phyloP scores from a whole-genome alignment of 768 basidiomycete species.

The Porphyrellus cyaneotinctus region DNA sequence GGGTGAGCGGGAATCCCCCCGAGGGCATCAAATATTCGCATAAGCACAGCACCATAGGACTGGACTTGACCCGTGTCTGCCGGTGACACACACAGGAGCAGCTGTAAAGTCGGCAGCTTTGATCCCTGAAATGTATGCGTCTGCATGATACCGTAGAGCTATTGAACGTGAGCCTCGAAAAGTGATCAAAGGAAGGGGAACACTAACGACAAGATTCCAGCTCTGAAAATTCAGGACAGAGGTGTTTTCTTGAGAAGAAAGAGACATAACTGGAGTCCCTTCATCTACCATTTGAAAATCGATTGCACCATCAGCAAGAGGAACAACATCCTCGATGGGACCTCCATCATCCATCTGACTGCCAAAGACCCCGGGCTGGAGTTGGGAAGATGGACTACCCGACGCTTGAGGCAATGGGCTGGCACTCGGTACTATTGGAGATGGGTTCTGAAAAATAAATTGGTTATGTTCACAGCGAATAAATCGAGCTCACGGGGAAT shows the following conservation, averaged over 20 bases:
- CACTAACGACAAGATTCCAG: conserved; percentile 54
- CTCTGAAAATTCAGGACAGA: conserved; percentile 41
- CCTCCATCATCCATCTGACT: conserved; percentile 12
- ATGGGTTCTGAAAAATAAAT: conserved; percentile 1
- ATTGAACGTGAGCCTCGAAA: conserved; percentile 2
- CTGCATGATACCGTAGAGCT: conserved; percentile 62
- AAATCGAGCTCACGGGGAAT: conserved; percentile 6
- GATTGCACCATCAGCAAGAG: conserved; percentile 18
- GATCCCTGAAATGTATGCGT: conserved; percentile 45
- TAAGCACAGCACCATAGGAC: conserved; percentile 41
- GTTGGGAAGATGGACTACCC: not conserved
- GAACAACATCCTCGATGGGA: conserved; percentile 9
- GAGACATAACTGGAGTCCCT: conserved; percentile 4
- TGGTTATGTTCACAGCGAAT: not conserved
- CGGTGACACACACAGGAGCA: conserved; percentile 41
- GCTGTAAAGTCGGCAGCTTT: conserved; percentile 47
- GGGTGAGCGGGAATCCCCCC: conserved; percentile 22
- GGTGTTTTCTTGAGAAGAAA: conserved; percentile 27
- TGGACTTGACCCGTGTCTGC: conserved; percentile 24
- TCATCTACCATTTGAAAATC: conserved; percentile 34
- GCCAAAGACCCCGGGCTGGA: conserved; percentile 22
- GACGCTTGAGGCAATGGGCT: conserved; percentile 19
- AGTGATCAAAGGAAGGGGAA: not conserved
- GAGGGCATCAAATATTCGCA: conserved; percentile 32
- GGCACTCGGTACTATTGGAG: conserved; percentile 21